phyloP scores from a whole-genome alignment of 2,329 filamentous ascomycete genomes.

The Cryphonectria japonica region DNA sequence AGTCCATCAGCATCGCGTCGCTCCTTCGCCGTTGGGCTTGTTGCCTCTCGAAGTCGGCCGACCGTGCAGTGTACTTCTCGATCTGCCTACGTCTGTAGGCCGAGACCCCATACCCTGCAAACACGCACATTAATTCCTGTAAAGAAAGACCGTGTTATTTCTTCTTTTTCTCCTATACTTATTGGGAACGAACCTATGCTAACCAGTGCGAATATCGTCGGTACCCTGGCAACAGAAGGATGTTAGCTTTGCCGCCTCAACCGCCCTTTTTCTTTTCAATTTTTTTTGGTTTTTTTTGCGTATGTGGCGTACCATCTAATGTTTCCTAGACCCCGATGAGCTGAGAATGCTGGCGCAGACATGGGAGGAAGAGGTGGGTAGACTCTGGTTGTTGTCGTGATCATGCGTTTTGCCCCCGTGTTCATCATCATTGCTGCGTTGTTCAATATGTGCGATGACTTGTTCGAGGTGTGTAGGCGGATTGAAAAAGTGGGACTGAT shows the following conservation, averaged over 20 bases:
- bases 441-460: constrained; percentile 1
- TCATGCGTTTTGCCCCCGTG: constrained; percentile 24
- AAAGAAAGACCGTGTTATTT: constrained; percentile 20
- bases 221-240: constrained; percentile 11
- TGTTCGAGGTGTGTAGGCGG: background rate
- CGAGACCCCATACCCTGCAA: constrained; percentile 28
- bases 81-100: constrained; percentile 25
- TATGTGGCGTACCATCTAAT: constrained; percentile 18
- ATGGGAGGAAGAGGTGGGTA: constrained; percentile 24
- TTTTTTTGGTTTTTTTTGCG: background rate
- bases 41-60: constrained; percentile 15
- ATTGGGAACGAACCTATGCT: constrained; percentile 28
- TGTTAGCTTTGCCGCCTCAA: background rate
- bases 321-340: constrained; percentile 15
- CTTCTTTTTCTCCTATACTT: constrained; percentile 1
- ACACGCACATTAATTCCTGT: constrained; percentile 28
- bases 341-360: constrained; percentile 5
- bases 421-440: constrained; percentile 21
- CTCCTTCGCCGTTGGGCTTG: constrained; percentile 36
- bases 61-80: constrained; percentile 17
- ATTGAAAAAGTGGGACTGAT: constrained; percentile 5
- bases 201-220: constrained; percentile 27
- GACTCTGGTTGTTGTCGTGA: constrained; percentile 25
- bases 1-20: constrained; percentile 50
- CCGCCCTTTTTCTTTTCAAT: background rate